Evolutionary conservation across 1,284 basidiomycete species (phyloP).

Genomic region (Coniferiporia sulphurascens): DNA sequence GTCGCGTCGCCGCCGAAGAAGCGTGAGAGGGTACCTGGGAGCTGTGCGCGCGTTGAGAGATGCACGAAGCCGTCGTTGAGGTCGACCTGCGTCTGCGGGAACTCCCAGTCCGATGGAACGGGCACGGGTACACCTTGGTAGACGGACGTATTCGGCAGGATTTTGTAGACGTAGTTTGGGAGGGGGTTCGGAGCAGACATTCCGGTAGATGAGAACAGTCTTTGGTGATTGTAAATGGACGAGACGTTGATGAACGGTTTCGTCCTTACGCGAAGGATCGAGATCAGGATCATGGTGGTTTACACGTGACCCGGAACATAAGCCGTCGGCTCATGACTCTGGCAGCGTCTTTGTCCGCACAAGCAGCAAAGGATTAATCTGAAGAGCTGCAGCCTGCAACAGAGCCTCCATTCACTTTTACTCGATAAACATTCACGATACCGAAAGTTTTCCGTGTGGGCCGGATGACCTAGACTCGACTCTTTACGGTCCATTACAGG

Average conservation of each 20-base stretch:
- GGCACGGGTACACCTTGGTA: slow-evolving; percentile 18
- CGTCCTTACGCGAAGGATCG: not conserved
- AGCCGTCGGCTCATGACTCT: too few relatives aligned
- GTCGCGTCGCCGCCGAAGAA: slow-evolving; percentile 21
- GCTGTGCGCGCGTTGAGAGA: slow-evolving; percentile 21
- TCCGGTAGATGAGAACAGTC: not conserved
- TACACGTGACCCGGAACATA: too few relatives aligned
- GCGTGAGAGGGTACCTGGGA: slow-evolving; percentile 21
- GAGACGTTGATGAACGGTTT: not conserved
- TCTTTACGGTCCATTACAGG: too few relatives aligned
- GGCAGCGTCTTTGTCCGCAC: too few relatives aligned
- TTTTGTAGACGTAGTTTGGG: slow-evolving; percentile 20
- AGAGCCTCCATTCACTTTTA: too few relatives aligned
- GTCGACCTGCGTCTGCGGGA: slow-evolving; percentile 20
- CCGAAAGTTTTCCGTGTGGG: too few relatives aligned
- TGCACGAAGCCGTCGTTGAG: slow-evolving; percentile 24
- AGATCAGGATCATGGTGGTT: not conserved
- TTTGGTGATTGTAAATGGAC: not conserved
- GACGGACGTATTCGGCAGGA: slow-evolving; percentile 15
- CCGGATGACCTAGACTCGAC: too few relatives aligned
- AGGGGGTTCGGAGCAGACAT: slow-evolving; percentile 12
- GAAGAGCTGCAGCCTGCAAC: too few relatives aligned
- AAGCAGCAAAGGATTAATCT: too few relatives aligned
- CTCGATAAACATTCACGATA: too few relatives aligned
- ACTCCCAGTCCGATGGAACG: slow-evolving; percentile 13